Conservation (phyloP, 768 basidiomycete species). For the Omphalotus guepiniiformis region DNA sequence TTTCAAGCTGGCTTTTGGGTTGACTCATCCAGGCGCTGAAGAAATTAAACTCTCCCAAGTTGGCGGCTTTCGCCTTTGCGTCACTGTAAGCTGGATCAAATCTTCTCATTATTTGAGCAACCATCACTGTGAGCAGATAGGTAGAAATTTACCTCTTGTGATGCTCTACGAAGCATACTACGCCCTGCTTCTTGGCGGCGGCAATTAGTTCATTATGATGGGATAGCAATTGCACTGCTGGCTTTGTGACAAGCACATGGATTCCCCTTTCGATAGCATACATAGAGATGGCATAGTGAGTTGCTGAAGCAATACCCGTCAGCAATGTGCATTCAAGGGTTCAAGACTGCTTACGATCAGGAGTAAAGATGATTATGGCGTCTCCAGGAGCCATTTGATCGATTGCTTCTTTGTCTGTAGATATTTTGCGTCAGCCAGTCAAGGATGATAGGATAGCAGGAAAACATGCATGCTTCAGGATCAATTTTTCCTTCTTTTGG, state of each 20-base stretch:
- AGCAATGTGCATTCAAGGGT: neutral
- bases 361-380: slow-evolving; percentile 92
- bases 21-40: slow-evolving; percentile 98
- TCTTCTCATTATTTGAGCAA: slow-evolving; percentile 25
- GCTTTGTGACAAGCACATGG: slow-evolving; percentile 92
- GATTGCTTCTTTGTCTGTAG: slow-evolving; percentile 77
- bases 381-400: slow-evolving; percentile 74
- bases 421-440: neutral
- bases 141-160: slow-evolving; percentile 63
- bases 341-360: slow-evolving; percentile 62
- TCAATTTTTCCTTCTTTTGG: slow-evolving; percentile 68
- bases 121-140: neutral
- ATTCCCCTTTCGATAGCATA: slow-evolving; percentile 83
- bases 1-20: slow-evolving; percentile 91
- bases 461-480: slow-evolving; percentile 73
- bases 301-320: slow-evolving; percentile 40
- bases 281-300: slow-evolving; percentile 80
- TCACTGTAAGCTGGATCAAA: slow-evolving; percentile 94
- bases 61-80: slow-evolving; percentile 70
- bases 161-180: slow-evolving; percentile 92
- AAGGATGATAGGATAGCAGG: neutral
- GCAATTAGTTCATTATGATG: slow-evolving; percentile 79
- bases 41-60: slow-evolving; percentile 90
- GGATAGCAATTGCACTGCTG: slow-evolving; percentile 80
- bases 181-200: slow-evolving; percentile 72